Conservation (phyloP, 306 rosid genomes). For the Trichosanthes cucumerina region DNA sequence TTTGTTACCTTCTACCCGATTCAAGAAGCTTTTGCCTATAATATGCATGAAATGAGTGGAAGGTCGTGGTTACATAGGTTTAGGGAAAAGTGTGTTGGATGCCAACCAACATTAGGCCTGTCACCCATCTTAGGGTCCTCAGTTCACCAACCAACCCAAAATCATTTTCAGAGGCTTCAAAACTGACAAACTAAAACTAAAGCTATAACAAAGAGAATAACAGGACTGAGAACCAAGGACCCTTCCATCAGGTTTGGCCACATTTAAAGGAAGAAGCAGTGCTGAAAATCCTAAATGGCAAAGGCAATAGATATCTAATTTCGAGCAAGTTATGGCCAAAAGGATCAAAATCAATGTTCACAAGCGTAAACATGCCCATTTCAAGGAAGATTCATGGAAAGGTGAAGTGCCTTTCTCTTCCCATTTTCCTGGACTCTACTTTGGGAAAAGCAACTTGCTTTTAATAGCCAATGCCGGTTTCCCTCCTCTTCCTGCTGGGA, state of each 20-base stretch:
- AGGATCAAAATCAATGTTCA: background rate
- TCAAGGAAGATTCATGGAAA: background rate
- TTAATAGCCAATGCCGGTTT: background rate
- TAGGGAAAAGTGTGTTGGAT: background rate
- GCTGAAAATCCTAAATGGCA: background rate
- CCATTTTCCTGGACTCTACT: background rate
- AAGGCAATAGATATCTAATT: background rate
- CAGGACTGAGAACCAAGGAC: background rate
- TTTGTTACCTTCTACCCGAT: background rate
- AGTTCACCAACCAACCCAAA: background rate
- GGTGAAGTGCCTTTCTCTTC: background rate
- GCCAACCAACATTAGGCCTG: background rate
- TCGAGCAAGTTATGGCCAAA: background rate
- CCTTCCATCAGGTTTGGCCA: background rate
- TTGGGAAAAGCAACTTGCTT: background rate
- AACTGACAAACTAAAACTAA: background rate
- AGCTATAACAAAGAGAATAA: background rate
- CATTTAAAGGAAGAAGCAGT: background rate
- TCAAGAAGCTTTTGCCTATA: background rate
- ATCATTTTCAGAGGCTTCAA: background rate
- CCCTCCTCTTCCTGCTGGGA: background rate
- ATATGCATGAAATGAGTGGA: background rate
- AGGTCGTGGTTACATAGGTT: background rate
- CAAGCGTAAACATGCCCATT: background rate
- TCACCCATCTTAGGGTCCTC: background rate